Percentiles rank a stretch among this genome's conserved stretches.
Evolutionary conservation across 306 rosid genomes (phyloP).

Genomic region (Cucurbita ficifolia): DNA sequence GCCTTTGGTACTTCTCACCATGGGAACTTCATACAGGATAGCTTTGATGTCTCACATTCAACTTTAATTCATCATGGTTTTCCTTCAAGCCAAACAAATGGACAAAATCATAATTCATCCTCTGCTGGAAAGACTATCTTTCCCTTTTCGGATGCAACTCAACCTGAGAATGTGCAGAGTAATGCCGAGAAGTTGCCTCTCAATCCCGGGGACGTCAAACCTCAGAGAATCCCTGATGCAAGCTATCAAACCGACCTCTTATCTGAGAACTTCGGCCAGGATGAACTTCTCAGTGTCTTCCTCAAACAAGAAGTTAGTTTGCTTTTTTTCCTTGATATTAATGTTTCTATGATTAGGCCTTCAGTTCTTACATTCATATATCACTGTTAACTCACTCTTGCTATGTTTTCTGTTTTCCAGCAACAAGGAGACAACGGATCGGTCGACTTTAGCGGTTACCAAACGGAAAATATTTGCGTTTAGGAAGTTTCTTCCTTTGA

Average conservation of each 20-base stretch:
- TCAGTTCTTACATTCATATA: not conserved
- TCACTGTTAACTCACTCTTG: not conserved
- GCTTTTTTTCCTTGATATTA: not conserved
- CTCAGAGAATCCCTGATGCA: constrained; percentile 53
- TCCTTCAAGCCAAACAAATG: constrained; percentile 35
- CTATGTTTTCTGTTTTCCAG: constrained; percentile 8
- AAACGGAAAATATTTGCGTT: constrained; percentile 72
- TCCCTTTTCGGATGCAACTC: constrained; percentile 31
- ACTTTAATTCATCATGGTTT: constrained; percentile 56
- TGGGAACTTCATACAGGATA: constrained; percentile 39
- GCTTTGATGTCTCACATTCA: constrained; percentile 45
- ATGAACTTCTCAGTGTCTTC: constrained; percentile 85
- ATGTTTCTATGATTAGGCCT: not conserved
- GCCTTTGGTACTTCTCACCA: constrained; percentile 46
- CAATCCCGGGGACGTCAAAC: constrained; percentile 31
- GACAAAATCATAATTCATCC: constrained; percentile 20
- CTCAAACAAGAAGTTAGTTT: constrained; percentile 63
- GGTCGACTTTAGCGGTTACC: constrained; percentile 62
- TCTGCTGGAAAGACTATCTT: constrained; percentile 31
- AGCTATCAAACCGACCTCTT: constrained; percentile 35
- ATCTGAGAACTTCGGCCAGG: constrained; percentile 69
- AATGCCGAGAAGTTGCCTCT: constrained; percentile 22
- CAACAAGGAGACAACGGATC: constrained; percentile 67
- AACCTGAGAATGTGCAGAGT: constrained; percentile 36
- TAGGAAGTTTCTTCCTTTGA: constrained; percentile 22